Base-by-base conservation (phyloP, 176 grass and related monocot genomes). In the Musa itinerans region DNA sequence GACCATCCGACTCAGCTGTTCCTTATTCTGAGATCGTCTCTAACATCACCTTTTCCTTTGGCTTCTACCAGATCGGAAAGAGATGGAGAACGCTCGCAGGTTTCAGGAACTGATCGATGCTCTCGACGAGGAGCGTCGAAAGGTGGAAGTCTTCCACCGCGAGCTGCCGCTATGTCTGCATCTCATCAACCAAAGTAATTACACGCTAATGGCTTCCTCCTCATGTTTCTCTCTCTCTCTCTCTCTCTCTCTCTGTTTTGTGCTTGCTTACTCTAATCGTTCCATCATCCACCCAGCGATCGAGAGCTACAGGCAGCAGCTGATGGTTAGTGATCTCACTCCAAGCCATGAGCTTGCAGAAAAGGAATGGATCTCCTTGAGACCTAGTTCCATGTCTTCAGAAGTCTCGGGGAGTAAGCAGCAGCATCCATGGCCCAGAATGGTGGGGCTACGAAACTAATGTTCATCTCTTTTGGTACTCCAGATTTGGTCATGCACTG, bases 231-330 rank as follows among this genome's bases (percentile, higher is more conserved):
- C 26, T 27, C 26, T 27, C 26, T 27, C 26, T 6, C 29, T 34
- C 29, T 34, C 29, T 34, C 29, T 34, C 29, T 34, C 29, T 34
- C 29, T 34, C 29, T 34, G n/a, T n/a, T n/a, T n/a, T 43, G 34
- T 43, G 4, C n/a, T n/a, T 43, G 34, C 34, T 43, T 43, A 62
- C 17, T 62, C 19, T 19, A 3, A 5, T 20, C 58, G 9, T 19
- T 62, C 1, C 19, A 9, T 63, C 19, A 65, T 14, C 23, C 43
- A 69, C 66, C 34, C 34, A 69, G 66, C 66, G 27, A 69, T 69
- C 66, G 66, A 69, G 66, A 69, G 66, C 29, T 69, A 69, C 66
- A 69, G 2, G 66, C 26, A 69, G 66, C 26, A 50, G 66, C 29
- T 69, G 66, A 48, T 17, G 66, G 26, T 48, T 13, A 69, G 7